These are phyloP conservation scores for Houttuynia cordata DNA, from an alignment of 164 flowering plant species.

Conservation along the genomic window DNA sequence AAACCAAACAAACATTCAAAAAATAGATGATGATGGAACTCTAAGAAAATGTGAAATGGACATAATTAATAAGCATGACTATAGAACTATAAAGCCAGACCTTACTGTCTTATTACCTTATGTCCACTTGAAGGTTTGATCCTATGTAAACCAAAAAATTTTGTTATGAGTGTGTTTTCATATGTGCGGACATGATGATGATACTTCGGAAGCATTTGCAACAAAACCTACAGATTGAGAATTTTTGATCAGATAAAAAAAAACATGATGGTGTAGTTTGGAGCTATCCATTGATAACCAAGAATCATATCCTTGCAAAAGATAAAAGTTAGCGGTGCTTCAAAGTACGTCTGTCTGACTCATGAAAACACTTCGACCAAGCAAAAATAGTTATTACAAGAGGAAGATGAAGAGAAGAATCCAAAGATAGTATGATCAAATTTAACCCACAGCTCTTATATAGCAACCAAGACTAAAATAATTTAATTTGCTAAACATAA, in stretches of 20 bases:
- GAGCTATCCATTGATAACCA: neutral
- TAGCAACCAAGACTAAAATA: too few species aligned
- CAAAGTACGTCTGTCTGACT: neutral
- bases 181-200: constrained; percentile 73
- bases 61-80: too few species aligned
- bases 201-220: constrained; percentile 89
- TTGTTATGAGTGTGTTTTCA: constrained; percentile 91
- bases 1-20: too few species aligned
- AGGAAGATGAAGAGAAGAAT: neutral
- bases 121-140: constrained; percentile 94
- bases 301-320: too few species aligned
- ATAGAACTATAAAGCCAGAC: neutral
- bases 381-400: neutral
- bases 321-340: too few species aligned
- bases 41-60: too few species aligned
- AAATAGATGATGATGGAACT: too few species aligned
- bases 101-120: constrained; percentile 46
- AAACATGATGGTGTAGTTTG: neutral
- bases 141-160: constrained; percentile 98
- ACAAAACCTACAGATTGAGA: constrained; percentile 58
- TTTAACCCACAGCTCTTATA: too few species aligned
- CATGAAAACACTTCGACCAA: too few species aligned
- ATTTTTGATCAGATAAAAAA: constrained; percentile 5
- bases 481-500: too few species aligned
- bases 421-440: too few species aligned